Evolutionary conservation across 169 alveolate genomes (phyloP).

Genomic region (Plasmodium coatneyi): DNA sequence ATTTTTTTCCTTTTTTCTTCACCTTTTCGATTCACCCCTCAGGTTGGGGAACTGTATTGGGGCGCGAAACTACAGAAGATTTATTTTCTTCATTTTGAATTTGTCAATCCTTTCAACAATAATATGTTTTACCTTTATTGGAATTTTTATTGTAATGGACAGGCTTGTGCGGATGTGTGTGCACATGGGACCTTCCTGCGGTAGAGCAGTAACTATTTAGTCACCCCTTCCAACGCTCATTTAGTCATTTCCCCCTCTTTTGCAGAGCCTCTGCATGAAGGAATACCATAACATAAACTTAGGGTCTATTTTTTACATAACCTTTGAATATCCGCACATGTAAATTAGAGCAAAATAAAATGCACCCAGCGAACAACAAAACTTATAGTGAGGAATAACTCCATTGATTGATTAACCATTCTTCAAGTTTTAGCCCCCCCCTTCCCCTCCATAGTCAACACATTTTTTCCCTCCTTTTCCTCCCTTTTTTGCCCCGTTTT

Average conservation of each 20-base stretch:
- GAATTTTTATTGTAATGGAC: slow-evolving; percentile 56
- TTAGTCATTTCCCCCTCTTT: background rate
- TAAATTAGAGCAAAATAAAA: slow-evolving; percentile 4
- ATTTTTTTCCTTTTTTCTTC: background rate
- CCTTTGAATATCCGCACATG: slow-evolving; percentile 65
- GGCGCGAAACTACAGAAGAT: slow-evolving; percentile 42
- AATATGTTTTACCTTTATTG: slow-evolving; percentile 66
- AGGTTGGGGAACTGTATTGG: slow-evolving; percentile 74
- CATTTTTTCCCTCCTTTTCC: background rate
- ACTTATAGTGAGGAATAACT: background rate
- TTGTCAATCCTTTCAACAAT: slow-evolving; percentile 73
- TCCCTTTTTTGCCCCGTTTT: background rate
- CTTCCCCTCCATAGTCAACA: background rate
- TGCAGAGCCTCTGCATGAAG: slow-evolving; percentile 48
- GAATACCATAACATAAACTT: slow-evolving; percentile 33
- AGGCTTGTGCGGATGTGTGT: background rate
- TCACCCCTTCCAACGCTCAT: background rate
- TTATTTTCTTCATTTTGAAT: slow-evolving; percentile 61
- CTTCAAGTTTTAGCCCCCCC: background rate
- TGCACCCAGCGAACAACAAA: background rate
- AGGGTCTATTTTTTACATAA: slow-evolving; percentile 27
- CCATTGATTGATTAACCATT: background rate
- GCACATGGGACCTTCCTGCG: background rate
- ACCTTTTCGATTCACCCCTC: background rate
- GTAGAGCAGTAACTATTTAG: background rate